Conservation (phyloP, 2,329 filamentous ascomycete genomes). For the Talaromyces sp. region DNA sequence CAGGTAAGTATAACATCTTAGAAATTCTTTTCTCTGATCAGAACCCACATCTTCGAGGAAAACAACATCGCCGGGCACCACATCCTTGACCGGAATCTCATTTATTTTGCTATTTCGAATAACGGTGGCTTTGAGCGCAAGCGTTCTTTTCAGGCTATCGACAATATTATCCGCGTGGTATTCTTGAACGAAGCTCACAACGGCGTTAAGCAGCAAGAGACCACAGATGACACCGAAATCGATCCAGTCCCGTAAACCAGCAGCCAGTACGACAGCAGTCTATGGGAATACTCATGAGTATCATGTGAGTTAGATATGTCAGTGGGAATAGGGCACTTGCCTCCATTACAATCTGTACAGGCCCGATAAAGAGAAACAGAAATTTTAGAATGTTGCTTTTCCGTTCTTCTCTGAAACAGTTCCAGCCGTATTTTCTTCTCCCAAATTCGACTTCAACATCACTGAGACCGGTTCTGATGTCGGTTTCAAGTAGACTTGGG, state of each 20-base stretch:
- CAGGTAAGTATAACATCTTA: constrained; percentile 4
- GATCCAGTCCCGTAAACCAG: constrained; percentile 84
- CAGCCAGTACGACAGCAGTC: constrained; percentile 77
- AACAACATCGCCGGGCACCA: constrained; percentile 88
- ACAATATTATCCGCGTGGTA: constrained; percentile 89
- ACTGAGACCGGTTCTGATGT: constrained; percentile 72
- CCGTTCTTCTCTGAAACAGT: constrained; percentile 90
- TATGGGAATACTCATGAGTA: constrained; percentile 35
- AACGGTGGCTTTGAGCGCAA: constrained; percentile 84
- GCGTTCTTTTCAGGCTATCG: constrained; percentile 86
- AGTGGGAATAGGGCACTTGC: constrained; percentile 52
- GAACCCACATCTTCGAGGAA: constrained; percentile 74
- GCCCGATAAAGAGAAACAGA: constrained; percentile 77
- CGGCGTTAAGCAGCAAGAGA: constrained; percentile 79
- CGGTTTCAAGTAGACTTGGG: constrained; percentile 77
- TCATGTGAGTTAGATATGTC: no score
- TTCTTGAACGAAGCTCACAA: constrained; percentile 85
- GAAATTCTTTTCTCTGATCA: neutral
- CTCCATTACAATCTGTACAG: constrained; percentile 95
- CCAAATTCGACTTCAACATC: constrained; percentile 64
- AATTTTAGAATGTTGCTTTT: constrained; percentile 85
- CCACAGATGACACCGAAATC: constrained; percentile 91
- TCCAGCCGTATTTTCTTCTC: constrained; percentile 72
- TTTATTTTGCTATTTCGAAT: constrained; percentile 76
- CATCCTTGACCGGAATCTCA: constrained; percentile 79